phyloP scores from a whole-genome alignment of 371 early-diverging fungal genomes.

The Zychaea mexicana region DNA sequence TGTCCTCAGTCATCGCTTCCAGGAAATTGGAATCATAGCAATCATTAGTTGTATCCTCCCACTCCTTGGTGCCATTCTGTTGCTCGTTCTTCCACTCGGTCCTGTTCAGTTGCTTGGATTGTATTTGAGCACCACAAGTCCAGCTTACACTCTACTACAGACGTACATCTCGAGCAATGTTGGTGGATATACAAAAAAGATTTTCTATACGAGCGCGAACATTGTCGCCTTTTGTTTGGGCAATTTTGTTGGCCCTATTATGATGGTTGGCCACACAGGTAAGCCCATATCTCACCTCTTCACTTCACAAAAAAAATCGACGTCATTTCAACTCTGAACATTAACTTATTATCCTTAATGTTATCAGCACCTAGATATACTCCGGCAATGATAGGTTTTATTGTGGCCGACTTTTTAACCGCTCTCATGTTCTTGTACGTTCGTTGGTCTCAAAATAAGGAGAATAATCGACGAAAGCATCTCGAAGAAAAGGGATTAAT shows the following conservation, averaged over 20 bases:
- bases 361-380: conserved; percentile 13
- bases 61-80: conserved; percentile 5
- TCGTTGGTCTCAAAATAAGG: conserved; percentile 5
- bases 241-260: conserved; percentile 21
- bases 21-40: conserved; percentile 3
- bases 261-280: conserved; percentile 22
- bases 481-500: conserved; percentile 5
- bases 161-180: conserved; percentile 1
- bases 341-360: too few relatives aligned
- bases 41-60: not conserved
- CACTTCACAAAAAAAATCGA: too few relatives aligned
- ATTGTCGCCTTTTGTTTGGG: conserved; percentile 15
- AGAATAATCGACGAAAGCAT: conserved; percentile 6
- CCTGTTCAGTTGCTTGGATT: conserved; percentile 1
- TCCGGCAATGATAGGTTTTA: conserved; percentile 21
- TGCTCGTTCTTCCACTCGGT: not conserved
- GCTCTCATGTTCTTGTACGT: conserved; percentile 21
- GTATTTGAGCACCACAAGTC: not conserved
- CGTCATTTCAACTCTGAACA: not conserved
- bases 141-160: not conserved
- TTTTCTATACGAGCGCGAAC: conserved; percentile 8
- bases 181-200: conserved; percentile 26
- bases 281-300: too few relatives aligned
- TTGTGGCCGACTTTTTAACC: conserved; percentile 27
- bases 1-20: conserved; percentile 8